Evolutionary conservation across 441 rosid genomes (phyloP).

Genomic region (Adansonia grandidieri): DNA sequence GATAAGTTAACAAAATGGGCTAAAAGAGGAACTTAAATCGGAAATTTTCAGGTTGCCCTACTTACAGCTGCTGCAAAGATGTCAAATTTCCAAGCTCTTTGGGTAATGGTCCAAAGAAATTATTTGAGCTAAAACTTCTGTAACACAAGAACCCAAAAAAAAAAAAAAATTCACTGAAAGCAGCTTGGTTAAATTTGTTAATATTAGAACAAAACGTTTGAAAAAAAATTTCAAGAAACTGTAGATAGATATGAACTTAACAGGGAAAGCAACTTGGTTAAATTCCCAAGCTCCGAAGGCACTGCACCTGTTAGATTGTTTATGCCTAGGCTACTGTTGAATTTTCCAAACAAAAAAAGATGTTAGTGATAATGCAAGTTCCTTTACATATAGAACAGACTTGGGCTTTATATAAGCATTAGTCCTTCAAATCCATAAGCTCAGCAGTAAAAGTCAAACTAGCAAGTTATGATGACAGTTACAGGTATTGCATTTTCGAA

Average conservation of each 20-base stretch:
- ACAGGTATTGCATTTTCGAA: slow-evolving; percentile 59
- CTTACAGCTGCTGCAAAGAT: slow-evolving; percentile 57
- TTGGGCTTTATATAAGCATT: not conserved
- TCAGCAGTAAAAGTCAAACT: not conserved
- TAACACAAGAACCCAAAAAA: slow-evolving; percentile 5
- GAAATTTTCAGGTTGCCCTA: slow-evolving; percentile 1
- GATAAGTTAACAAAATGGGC: not conserved
- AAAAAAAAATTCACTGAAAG: not conserved
- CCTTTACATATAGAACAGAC: slow-evolving; percentile 5
- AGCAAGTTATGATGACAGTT: slow-evolving; percentile 31
- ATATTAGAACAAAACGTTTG: not conserved
- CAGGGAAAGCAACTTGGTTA: slow-evolving; percentile 56
- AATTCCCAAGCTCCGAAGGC: slow-evolving; percentile 56
- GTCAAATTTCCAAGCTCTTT: slow-evolving; percentile 49
- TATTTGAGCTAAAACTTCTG: slow-evolving; percentile 66
- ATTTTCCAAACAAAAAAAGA: slow-evolving; percentile 29
- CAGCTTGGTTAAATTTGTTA: not conserved
- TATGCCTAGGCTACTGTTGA: slow-evolving; percentile 59
- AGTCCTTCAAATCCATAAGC: not conserved
- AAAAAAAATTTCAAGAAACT: not conserved
- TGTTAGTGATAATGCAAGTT: slow-evolving; percentile 16
- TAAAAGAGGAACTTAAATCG: slow-evolving; percentile 9
- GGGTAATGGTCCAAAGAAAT: slow-evolving; percentile 54
- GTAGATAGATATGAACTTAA: slow-evolving; percentile 35
- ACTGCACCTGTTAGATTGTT: slow-evolving; percentile 59